Conservation (phyloP, 2,329 filamentous ascomycete genomes). For the Whalleya microplaca region DNA sequence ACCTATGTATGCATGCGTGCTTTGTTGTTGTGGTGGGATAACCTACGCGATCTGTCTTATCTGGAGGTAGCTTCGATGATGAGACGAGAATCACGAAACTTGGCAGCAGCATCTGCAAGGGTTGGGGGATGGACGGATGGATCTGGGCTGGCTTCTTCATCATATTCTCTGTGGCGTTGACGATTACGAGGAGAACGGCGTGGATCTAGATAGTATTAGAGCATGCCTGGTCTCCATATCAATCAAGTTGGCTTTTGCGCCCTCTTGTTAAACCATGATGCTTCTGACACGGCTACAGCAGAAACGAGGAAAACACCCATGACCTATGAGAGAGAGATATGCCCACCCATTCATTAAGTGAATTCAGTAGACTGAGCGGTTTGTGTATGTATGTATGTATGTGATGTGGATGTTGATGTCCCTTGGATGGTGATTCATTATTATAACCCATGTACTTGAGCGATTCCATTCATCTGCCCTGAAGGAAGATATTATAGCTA, state of each 20-base stretch:
- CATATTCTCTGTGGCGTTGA: conserved; percentile 60
- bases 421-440: not conserved
- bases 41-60: conserved; percentile 19
- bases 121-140: no score
- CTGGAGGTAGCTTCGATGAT: conserved; percentile 29
- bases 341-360: no score
- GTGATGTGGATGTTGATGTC: not conserved
- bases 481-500: not conserved
- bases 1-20: no score
- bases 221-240: conserved; percentile 40
- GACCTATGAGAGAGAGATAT: conserved; percentile 19
- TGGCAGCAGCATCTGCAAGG: not conserved
- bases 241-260: conserved; percentile 33
- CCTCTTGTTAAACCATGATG: conserved; percentile 37
- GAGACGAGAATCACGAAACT: conserved; percentile 30
- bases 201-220: conserved; percentile 60
- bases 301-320: conserved; percentile 31
- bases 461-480: not conserved
- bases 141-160: conserved; percentile 51
- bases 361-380: not conserved
- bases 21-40: conserved; percentile 38
- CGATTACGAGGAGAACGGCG: conserved; percentile 76
- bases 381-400: not conserved
- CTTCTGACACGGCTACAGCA: conserved; percentile 39
- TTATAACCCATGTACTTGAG: not conserved